phyloP scores from a whole-genome alignment of 768 basidiomycete species.

The Pulveroboletus ravenelii region DNA sequence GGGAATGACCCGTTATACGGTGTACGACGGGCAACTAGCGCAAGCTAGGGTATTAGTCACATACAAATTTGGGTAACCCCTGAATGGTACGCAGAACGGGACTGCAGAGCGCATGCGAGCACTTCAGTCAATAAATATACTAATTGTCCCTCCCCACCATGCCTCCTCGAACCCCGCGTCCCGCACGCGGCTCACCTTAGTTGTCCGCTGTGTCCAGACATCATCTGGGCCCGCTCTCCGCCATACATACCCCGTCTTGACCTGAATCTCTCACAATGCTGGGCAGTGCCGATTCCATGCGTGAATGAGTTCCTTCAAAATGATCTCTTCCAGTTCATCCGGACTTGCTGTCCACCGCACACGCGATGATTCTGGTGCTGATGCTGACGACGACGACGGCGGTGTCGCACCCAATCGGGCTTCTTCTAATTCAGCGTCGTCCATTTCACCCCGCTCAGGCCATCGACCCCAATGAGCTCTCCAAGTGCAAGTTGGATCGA shows the following conservation, averaged over 20 bases:
- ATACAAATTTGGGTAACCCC: too few relatives aligned
- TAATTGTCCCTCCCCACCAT: too few relatives aligned
- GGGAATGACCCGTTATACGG: too few relatives aligned
- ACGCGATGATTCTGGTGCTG: neutral
- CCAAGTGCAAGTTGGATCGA: constrained; percentile 7
- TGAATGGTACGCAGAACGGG: neutral
- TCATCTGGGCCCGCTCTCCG: constrained; percentile 35
- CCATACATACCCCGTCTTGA: constrained; percentile 38
- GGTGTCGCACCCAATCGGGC: constrained; percentile 2
- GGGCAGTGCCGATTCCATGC: constrained; percentile 43
- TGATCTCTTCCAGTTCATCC: constrained; percentile 22
- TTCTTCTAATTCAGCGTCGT: constrained; percentile 23
- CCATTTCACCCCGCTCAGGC: constrained; percentile 14
- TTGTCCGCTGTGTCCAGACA: constrained; percentile 29
- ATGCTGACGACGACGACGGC: neutral
- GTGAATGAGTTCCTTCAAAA: constrained; percentile 35
- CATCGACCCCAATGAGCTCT: constrained; percentile 9
- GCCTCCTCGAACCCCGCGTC: constrained; percentile 18
- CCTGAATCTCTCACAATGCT: constrained; percentile 37
- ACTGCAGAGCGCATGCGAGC: too few relatives aligned
- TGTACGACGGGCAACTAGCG: neutral
- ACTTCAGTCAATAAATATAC: too few relatives aligned
- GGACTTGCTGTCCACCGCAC: neutral
- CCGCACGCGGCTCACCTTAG: constrained; percentile 5
- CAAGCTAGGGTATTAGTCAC: neutral